Base-by-base conservation (phyloP, 371 early-diverging fungal species). In the Umbelopsis sp. region DNA sequence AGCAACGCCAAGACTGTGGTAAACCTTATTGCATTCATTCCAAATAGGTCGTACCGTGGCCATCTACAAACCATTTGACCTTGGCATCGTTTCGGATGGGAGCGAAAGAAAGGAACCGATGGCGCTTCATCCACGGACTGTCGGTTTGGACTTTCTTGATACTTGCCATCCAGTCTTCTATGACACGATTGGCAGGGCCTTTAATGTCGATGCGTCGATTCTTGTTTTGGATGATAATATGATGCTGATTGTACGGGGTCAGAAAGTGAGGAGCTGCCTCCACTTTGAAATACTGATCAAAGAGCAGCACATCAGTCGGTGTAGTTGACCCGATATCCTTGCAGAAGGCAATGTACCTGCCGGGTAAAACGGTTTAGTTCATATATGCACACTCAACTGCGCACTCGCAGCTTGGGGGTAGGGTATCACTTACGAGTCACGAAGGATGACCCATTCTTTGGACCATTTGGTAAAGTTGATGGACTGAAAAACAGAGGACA, bases 51-150 rank as follows among this genome's bases (percentile, higher is more conserved):
- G 70, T 74, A 83, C 83, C 81, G 44, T 79, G 77, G 3, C 91
- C 94, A 73, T 96, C 96, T 11, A 96, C 88, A 80, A 89, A 94
- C 86, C 89, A 94, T 65, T 87, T 84, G 5, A 85, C 87, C 52
- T 88, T 91, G 35, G 80, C 82, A 67, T 85, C 74, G 52, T 85
- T 72, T 53, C 94, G 83, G 46, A 90, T 79, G 3, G 95, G 95
- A 50, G 95, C 94, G 81, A 91, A 96, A 0, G 92, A 92, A 8
- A 80, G 84, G 68, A 82, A 92, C 1, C 93, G 87, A 72, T 94
- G 89, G 22, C 74, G 74, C 51, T 73, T 76, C 44, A 86, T 80
- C 93, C 93, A 94, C 0, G 89, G 87, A 64, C 89, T 89, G n/a
- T 87, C 72, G 16, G 71, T 76, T 65, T 85, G 78, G 65, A 92